phyloP scores from a whole-genome alignment of 2,329 filamentous ascomycete genomes.

The Neodidymelliopsis sp. region DNA sequence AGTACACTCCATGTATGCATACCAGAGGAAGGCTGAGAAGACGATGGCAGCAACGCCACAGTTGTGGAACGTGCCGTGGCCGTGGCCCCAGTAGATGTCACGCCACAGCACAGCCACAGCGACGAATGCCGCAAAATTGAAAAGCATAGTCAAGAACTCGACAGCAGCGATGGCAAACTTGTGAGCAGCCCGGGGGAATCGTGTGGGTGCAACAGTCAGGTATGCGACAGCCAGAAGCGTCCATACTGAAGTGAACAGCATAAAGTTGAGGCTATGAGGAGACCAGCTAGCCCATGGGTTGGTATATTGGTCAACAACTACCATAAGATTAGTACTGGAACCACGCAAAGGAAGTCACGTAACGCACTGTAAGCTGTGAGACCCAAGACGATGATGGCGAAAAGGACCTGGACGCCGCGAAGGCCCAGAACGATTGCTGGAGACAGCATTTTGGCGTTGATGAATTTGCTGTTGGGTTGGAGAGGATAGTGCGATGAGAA shows the following conservation, averaged over 20 bases:
- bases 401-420: conserved; percentile 71
- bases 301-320: conserved; percentile 59
- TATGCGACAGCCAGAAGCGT: conserved; percentile 74
- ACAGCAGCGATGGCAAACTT: conserved; percentile 71
- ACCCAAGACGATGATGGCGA: conserved; percentile 79
- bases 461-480: not conserved
- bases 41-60: conserved; percentile 69
- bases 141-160: conserved; percentile 78
- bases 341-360: too few species aligned
- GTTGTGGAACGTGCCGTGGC: conserved; percentile 59
- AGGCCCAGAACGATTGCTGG: conserved; percentile 63
- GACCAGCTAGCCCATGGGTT: conserved; percentile 57
- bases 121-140: conserved; percentile 90
- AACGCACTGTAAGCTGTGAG: conserved; percentile 75
- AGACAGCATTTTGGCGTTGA: conserved; percentile 29
- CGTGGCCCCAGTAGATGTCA: conserved; percentile 54
- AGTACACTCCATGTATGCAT: too few species aligned
- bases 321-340: not conserved
- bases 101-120: conserved; percentile 73
- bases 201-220: conserved; percentile 72
- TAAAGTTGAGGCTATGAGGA: conserved; percentile 72
- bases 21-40: conserved; percentile 73
- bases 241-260: conserved; percentile 82
- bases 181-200: conserved; percentile 67
- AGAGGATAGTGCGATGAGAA: not conserved